These are phyloP conservation scores for Vitis rotundifolia DNA, from an alignment of 164 flowering plant species.

Conservation along the genomic window DNA sequence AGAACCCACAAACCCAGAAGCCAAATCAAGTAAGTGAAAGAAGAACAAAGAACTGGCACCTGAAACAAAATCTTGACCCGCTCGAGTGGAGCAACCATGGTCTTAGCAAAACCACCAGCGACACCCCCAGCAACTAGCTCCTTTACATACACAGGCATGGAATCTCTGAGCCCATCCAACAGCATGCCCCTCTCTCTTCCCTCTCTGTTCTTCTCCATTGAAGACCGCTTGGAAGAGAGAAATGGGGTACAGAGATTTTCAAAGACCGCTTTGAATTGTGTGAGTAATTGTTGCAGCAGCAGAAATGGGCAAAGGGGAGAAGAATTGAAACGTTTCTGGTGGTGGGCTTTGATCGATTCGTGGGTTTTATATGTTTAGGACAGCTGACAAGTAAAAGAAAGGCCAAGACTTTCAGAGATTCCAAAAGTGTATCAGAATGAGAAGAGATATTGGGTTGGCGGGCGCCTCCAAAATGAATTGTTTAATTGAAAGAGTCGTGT, in stretches of 20 bases:
- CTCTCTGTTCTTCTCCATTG: slow-evolving; percentile 40
- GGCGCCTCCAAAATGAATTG: neutral
- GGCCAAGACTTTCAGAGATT: neutral
- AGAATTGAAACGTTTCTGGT: slow-evolving; percentile 4
- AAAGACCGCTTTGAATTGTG: neutral
- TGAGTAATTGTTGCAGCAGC: neutral
- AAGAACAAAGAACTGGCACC: slow-evolving; percentile 35
- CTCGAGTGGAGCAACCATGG: slow-evolving; percentile 93
- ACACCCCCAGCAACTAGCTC: slow-evolving; percentile 93
- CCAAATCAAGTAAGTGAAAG: neutral
- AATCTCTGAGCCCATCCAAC: slow-evolving; percentile 39
- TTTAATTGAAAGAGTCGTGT: no score
- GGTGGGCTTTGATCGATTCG: neutral
- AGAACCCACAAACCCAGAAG: neutral
- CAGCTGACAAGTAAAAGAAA: slow-evolving; percentile 11
- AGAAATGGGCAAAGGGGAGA: neutral
- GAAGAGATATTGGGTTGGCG: neutral
- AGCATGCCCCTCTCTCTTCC: slow-evolving; percentile 27
- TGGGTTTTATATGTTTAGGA: slow-evolving; percentile 24
- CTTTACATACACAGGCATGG: slow-evolving; percentile 77
- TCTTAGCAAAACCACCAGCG: slow-evolving; percentile 89
- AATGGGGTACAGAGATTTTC: slow-evolving; percentile 8
- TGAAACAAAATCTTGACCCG: slow-evolving; percentile 97
- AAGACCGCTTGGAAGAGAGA: slow-evolving; percentile 10
- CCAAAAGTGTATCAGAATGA: neutral